Evolutionary conservation across 371 early-diverging fungal species (phyloP), one percentile per base, ranked within the genome.

Genomic region (Blyttiomyces sp.): DNA sequence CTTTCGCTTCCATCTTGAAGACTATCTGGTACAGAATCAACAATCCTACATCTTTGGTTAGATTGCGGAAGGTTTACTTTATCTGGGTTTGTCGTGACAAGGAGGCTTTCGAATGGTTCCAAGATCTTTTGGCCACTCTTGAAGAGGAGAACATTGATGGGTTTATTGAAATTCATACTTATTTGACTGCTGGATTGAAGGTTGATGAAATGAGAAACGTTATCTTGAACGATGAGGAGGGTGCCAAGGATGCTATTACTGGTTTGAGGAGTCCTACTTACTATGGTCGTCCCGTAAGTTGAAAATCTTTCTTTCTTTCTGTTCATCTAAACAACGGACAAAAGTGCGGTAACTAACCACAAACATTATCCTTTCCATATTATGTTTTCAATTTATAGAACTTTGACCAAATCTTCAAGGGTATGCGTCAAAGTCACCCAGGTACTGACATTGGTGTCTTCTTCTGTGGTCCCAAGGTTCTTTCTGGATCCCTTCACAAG

Each of bases 1-100:
- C 81, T n/a, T 79, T 83, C 48, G 79, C 79, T 13, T 74, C 81
- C 23, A 81, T 81, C 49, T 72, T 80, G 48, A 82, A 76, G 59
- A 68, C 72, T 36, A 62, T 79, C 57, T 80, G 73, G 73, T 85
- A 73, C 79, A 82, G 72, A 66, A 72, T 69, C 71, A 79, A 44
- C 66, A 77, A 61, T 72, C 50, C 67, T 66, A 61, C 74, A 17
- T 76, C 75, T 35, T 48, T 72, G 35, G 63, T 68, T 54, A 79
- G 77, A 26, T 72, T 92, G 59, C 79, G 80, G 62, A 92, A 92
- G 69, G 90, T 89, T 21, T 90, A 92, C 72, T 91, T 92, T 63
- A 78, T 91, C 76, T 92, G 93, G 93, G 79, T 87, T 43, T 89
- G 88, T 68, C 80, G 92, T 46, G 92, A 92, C 74, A 86, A 80